Percentiles rank a stretch among this genome's conserved stretches.
phyloP scores from a whole-genome alignment of 2,329 filamentous ascomycete species.

The Penicillium capsulatum region DNA sequence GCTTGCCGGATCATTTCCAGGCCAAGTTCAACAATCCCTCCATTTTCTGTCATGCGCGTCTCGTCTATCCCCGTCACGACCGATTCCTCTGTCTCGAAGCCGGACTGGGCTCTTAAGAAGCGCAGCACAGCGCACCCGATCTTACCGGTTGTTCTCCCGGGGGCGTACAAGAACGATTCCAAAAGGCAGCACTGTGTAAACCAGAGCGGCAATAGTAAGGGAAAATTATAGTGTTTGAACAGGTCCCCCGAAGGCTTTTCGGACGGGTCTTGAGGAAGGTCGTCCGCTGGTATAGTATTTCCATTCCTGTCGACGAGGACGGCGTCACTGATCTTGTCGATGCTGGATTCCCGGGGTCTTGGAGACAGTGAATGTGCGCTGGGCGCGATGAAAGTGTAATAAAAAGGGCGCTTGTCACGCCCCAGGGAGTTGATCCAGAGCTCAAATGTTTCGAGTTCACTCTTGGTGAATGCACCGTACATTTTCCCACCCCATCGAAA shows the following conservation, averaged over 20 bases:
- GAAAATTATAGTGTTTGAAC: slow-evolving; percentile 1
- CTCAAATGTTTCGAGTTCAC: slow-evolving; percentile 37
- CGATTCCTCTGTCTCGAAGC: slow-evolving; percentile 27
- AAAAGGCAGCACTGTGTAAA: slow-evolving; percentile 37
- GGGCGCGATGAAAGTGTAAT: neutral
- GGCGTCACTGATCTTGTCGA: neutral
- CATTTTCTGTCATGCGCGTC: neutral
- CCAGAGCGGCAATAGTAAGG: slow-evolving; percentile 34
- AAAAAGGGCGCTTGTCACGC: slow-evolving; percentile 5
- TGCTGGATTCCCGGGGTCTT: too few species aligned
- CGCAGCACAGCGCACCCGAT: slow-evolving; percentile 35
- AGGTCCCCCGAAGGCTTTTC: too few species aligned
- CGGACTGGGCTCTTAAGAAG: slow-evolving; percentile 40
- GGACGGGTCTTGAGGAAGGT: too few species aligned
- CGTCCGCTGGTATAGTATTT: too few species aligned
- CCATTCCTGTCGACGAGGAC: neutral
- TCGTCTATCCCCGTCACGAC: slow-evolving; percentile 11
- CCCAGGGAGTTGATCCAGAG: slow-evolving; percentile 41
- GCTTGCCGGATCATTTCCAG: slow-evolving; percentile 10
- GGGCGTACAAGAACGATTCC: slow-evolving; percentile 35
- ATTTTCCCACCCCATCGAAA: slow-evolving; percentile 47
- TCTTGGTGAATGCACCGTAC: slow-evolving; percentile 49
- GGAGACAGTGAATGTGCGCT: too few species aligned
- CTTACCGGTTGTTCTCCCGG: slow-evolving; percentile 31
- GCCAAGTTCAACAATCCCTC: slow-evolving; percentile 7